Evolutionary conservation across 179 eudicot genomes (phyloP), one percentile per base, ranked within the genome.

Genomic region (Spergularia azorica): DNA sequence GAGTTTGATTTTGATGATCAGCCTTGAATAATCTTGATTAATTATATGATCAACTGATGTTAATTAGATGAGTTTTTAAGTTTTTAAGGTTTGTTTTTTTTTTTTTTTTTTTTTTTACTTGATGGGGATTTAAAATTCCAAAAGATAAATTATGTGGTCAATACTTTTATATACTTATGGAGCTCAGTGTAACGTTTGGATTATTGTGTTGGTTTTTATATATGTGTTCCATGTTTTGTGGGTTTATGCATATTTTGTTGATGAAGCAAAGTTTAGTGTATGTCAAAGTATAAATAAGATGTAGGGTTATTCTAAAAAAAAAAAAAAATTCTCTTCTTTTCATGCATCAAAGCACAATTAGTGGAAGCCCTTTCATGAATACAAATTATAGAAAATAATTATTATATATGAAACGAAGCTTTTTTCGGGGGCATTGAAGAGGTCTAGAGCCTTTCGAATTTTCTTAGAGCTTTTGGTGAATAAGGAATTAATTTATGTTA

Each of bases 1-100:
- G 82, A 71, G 80, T 83, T 83, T 41, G 82, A 76, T 17, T 76
- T 67, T 43, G 83, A 76, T 60, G 83, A 76, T 41, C 82, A 79
- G 51, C 85, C 76, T 79, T 46, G 50, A 46, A 6, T 46, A 46
- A 46, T 46, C 9, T 6, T 46, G 9, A 46, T 36, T 36, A 36
- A 36, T 36, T 46, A 46, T 9, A 46, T 46, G 9, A 46, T 26
- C 32, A 26, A 6, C 2, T 46, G 50, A 46, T 46, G 50, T 46
- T 74, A 55, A 63, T 67, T 76, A 17, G 13, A 36, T 41, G 18
- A 46, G 17, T 38, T 57, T 57, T 56, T 16, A 15, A 6, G 63
- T 56, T 13, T 5, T 7, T 9, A n/a, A 51, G 9, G 36, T 63
- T 11, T 71, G 50, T 46, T 43, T 9, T 60, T 67, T 46, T 6